Evolutionary conservation across 306 rosid genomes (phyloP).

Genomic region (Oemleria cerasiformis): DNA sequence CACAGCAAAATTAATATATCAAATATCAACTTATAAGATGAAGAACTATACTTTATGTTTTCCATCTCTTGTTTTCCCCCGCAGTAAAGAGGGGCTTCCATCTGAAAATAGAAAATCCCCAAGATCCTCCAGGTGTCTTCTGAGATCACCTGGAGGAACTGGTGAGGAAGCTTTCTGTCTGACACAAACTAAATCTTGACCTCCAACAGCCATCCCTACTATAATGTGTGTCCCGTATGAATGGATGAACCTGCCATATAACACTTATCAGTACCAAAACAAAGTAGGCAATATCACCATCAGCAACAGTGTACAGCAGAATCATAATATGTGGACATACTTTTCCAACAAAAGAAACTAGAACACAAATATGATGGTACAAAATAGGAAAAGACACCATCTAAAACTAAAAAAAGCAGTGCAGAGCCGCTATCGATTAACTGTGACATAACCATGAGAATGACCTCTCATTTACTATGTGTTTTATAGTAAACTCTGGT

Average conservation of each 20-base stretch:
- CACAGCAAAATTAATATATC: not conserved
- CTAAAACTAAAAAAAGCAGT: not conserved
- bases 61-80: conserved; percentile 59
- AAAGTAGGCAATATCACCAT: conserved; percentile 14
- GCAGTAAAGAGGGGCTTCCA: conserved; percentile 75
- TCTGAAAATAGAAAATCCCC: conserved; percentile 90
- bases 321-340: not conserved
- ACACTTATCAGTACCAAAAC: conserved; percentile 49
- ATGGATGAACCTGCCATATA: conserved; percentile 84
- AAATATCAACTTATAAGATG: conserved; percentile 4
- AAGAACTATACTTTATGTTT: conserved; percentile 57
- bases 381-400: not conserved
- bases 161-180: conserved; percentile 80
- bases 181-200: conserved; percentile 86
- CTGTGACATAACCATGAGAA: not conserved
- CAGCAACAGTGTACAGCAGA: conserved; percentile 2
- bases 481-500: too few relatives aligned
- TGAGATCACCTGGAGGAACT: conserved; percentile 72
- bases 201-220: conserved; percentile 92
- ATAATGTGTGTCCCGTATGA: conserved; percentile 86
- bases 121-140: conserved; percentile 85
- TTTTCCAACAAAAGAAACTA: not conserved
- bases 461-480: not conserved
- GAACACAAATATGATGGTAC: not conserved
- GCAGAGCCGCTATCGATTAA: not conserved